Conservation (phyloP, 169 alveolate species). For the Plasmodium billcollinsi region DNA sequence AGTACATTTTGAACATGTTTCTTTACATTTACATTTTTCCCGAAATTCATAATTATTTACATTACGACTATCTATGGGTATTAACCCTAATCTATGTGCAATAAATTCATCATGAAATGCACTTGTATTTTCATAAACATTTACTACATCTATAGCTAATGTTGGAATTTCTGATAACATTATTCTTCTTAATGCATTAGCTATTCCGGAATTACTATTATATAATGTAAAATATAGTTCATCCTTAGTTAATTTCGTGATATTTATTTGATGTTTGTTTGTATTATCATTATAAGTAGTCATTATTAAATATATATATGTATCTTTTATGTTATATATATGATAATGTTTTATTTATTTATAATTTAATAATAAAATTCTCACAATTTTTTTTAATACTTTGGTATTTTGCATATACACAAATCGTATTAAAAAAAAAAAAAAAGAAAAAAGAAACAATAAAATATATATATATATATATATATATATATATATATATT, state of each 20-base stretch:
- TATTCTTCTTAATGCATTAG: conserved; percentile 95
- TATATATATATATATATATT: conserved; percentile 10
- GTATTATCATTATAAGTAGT: conserved; percentile 16
- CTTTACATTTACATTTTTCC: conserved; percentile 94
- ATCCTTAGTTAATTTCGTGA: conserved; percentile 81
- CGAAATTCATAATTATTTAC: conserved; percentile 92
- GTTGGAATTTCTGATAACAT: conserved; percentile 97
- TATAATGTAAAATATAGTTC: conserved; percentile 89
- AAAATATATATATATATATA: not conserved
- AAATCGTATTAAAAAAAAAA: not conserved
- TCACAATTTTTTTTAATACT: not conserved
- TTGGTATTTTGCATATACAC: not conserved
- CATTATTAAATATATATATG: conserved; percentile 15
- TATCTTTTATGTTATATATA: not conserved
- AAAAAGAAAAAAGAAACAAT: not conserved
- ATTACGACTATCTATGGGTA: conserved; percentile 93
- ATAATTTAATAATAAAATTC: no score
- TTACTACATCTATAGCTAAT: conserved; percentile 96
- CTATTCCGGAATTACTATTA: conserved; percentile 94
- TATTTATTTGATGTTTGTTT: conserved; percentile 80
- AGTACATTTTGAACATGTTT: conserved; percentile 93
- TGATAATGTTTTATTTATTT: no score
- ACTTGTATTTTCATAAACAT: conserved; percentile 94
- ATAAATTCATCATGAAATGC: conserved; percentile 97
- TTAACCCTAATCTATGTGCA: conserved; percentile 95